Conservation (phyloP, 805 yeast species). For the Cyberlindnera americana region DNA sequence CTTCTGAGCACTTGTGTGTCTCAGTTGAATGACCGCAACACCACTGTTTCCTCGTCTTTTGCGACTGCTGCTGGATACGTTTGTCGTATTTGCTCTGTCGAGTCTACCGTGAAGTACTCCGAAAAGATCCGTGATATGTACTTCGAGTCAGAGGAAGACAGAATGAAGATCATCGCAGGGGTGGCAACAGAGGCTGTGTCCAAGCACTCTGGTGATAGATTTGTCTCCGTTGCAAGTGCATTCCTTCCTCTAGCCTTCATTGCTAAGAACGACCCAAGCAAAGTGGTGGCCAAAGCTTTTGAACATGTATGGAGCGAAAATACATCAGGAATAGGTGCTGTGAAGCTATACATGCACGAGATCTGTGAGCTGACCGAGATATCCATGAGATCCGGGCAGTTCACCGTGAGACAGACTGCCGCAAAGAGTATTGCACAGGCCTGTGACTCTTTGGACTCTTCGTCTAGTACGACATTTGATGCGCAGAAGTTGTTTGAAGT, state of each 20-base stretch:
- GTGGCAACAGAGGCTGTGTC: conserved; percentile 63
- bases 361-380: conserved; percentile 50
- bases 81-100: conserved; percentile 56
- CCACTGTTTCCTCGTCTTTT: conserved; percentile 67
- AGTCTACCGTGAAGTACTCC: conserved; percentile 51
- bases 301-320: conserved; percentile 73
- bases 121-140: conserved; percentile 48
- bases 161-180: conserved; percentile 50
- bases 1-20: conserved; percentile 53
- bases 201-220: conserved; percentile 63
- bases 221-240: conserved; percentile 55
- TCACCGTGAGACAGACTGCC: conserved; percentile 62
- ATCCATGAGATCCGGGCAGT: conserved; percentile 54
- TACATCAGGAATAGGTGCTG: conserved; percentile 69
- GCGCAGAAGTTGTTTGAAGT: conserved; percentile 42
- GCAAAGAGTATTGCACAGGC: conserved; percentile 65
- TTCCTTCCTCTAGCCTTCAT: conserved; percentile 77
- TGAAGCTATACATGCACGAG: conserved; percentile 66
- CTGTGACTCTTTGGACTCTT: conserved; percentile 41
- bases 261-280: conserved; percentile 64
- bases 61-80: conserved; percentile 80
- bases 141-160: conserved; percentile 52
- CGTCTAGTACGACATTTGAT: conserved; percentile 23
- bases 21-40: conserved; percentile 69
- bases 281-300: conserved; percentile 45